Conservation (phyloP, 225 moss, liverwort and hornwort species). For the Thuidium tamariscinum region DNA sequence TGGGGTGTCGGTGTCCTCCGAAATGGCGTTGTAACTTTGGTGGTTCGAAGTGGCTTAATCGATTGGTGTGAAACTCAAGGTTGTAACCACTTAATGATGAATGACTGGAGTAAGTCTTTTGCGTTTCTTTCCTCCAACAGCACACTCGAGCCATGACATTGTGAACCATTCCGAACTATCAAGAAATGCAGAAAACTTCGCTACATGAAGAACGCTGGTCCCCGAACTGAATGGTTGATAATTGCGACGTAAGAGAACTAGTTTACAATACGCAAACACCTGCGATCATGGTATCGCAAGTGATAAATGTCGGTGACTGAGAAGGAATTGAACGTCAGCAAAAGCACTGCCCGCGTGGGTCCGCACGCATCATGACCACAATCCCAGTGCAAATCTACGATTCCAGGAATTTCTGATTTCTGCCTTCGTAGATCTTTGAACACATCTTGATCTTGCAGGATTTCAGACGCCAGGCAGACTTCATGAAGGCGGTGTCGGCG, state of each 20-base stretch:
- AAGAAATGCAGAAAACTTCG: not conserved
- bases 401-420: not conserved
- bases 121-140: constrained; percentile 1
- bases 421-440: not conserved
- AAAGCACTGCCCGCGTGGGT: not conserved
- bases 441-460: not conserved
- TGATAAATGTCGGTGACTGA: not conserved
- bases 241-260: not conserved
- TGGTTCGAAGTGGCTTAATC: not conserved
- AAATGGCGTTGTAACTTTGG: not conserved
- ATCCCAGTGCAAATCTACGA: not conserved
- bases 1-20: not conserved
- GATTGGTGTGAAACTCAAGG: not conserved
- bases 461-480: not conserved
- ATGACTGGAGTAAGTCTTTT: constrained; percentile 40
- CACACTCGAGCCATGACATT: constrained; percentile 4
- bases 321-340: not conserved
- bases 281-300: not conserved
- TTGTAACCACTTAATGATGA: not conserved
- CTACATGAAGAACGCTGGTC: not conserved
- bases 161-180: not conserved
- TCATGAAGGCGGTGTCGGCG: not conserved
- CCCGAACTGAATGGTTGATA: not conserved
- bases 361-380: not conserved
- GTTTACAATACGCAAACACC: not conserved